phyloP scores from a whole-genome alignment of 2,329 filamentous ascomycete genomes.

The Penicillium hesseltinei region DNA sequence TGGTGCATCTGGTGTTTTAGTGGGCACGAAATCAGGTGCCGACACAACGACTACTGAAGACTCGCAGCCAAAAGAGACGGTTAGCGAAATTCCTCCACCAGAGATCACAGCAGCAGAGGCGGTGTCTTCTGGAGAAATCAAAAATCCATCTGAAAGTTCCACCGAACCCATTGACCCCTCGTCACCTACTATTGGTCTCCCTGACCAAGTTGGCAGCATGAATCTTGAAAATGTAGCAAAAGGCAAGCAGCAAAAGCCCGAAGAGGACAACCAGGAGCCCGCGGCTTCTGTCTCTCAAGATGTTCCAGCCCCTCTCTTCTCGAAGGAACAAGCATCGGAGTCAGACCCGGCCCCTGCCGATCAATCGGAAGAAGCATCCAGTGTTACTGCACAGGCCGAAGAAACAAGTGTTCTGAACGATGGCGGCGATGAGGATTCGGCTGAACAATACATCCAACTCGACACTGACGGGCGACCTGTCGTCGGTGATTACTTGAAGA shows the following conservation, averaged over 20 bases:
- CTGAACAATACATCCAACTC: conserved; percentile 51
- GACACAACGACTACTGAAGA: conserved; percentile 45
- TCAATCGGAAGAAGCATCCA: conserved; percentile 18
- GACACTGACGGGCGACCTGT: conserved; percentile 69
- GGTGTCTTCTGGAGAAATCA: not conserved
- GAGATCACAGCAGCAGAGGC: not conserved
- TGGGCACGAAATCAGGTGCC: conserved; percentile 65
- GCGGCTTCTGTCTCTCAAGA: conserved; percentile 63
- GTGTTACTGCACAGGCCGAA: conserved; percentile 14
- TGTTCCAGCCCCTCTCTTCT: conserved; percentile 66
- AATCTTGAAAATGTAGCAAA: conserved; percentile 48
- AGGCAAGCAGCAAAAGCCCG: conserved; percentile 8
- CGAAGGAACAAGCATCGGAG: conserved; percentile 34
- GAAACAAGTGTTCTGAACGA: conserved; percentile 24
- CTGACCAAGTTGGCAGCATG: conserved; percentile 56
- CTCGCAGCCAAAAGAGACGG: conserved; percentile 1
- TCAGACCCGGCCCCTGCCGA: conserved; percentile 19
- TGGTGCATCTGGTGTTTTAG: conserved; percentile 64
- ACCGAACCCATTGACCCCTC: conserved; percentile 34
- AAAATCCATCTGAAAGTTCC: conserved; percentile 21
- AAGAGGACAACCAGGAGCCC: conserved; percentile 12
- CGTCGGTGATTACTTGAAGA: conserved; percentile 91
- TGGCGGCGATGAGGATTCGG: conserved; percentile 22
- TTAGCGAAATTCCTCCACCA: not conserved
- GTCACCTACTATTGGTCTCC: conserved; percentile 55